Base-by-base conservation (phyloP, 2,329 filamentous ascomycete genomes). In the Leptodontidium sp. region DNA sequence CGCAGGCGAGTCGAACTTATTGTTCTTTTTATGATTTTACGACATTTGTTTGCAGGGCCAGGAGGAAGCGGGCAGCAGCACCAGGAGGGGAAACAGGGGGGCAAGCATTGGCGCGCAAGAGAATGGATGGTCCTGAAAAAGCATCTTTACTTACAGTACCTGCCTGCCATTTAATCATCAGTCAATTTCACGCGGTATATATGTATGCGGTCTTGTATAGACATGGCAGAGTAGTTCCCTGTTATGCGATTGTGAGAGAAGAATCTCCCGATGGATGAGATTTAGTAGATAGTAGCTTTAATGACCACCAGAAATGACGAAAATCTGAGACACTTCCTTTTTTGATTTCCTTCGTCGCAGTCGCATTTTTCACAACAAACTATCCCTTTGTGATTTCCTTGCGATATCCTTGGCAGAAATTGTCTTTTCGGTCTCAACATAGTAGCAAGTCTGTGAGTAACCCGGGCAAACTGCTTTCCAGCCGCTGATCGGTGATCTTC, bases 211-310 rank as follows among this genome's bases (percentile, higher is more conserved):
- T 65, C 58, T 40, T 65, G 17, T 67, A 67, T 62, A 59, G 29
- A 52, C 52, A 52, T 55, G 69, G 52, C 71, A 72, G 71, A 72
- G 71, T 72, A 72, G 69, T 67, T 67, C 70, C 67, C 68, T 71
- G 71, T 64, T 61, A 40, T 57, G 32, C 21, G 43, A 59, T 43
- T 57, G 12, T 52, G 47, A 2, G 17, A 21, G 32, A 17, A 43
- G 21, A 29, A 66, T 66, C 38, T 52, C 52, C 43, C 40, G 17
- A 55, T 50, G 32, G 29, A 32, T 14, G 26, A 8, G 45, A 32
- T 47, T 47, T 49, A 69, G 65, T 70, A 70, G 68, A 68, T 72
- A 72, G 70, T 71, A 71, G 67, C 65, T 66, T 47, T 70, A 71
- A 71, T 71, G 62, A 68, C 53, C 49, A 59, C 38, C 21, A 45